Percentiles rank a stretch among this genome's conserved stretches.
Evolutionary conservation across 108 stramenopile genomes (phyloP).

Genomic region (Schizochytrium sp.): DNA sequence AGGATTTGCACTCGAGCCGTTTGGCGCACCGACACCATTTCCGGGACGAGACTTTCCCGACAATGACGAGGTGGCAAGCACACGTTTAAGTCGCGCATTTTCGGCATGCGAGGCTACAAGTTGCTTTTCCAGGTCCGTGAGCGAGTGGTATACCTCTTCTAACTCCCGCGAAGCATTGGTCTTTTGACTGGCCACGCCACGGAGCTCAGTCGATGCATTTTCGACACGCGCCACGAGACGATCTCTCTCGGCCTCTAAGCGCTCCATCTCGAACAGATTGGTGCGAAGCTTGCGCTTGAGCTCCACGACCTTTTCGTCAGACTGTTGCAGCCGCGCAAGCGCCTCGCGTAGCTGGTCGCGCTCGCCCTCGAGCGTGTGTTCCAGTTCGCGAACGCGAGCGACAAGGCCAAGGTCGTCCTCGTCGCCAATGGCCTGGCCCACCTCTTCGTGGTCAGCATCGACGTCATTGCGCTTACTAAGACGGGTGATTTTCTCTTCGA

Average conservation of each 20-base stretch:
- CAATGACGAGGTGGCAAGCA: neutral
- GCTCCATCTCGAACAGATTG: slow-evolving; percentile 7
- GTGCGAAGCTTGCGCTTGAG: slow-evolving; percentile 11
- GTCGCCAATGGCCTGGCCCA: neutral
- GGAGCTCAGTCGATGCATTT: neutral
- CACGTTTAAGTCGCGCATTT: neutral
- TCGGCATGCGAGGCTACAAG: neutral
- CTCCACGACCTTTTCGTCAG: neutral
- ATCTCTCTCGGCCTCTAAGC: neutral
- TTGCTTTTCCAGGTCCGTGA: slow-evolving; percentile 2
- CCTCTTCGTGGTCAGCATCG: neutral
- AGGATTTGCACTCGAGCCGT: neutral
- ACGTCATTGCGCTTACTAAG: neutral
- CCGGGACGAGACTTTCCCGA: too few species aligned
- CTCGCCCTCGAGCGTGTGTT: neutral
- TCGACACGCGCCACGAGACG: neutral
- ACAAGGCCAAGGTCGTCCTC: neutral
- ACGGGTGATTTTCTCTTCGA: neutral
- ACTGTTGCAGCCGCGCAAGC: neutral
- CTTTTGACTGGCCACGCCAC: slow-evolving; percentile 10
- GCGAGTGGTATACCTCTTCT: neutral
- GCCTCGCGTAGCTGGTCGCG: slow-evolving; percentile 10
- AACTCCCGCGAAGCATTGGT: neutral
- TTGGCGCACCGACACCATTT: neutral
- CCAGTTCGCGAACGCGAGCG: neutral